phyloP scores from a whole-genome alignment of 352 stramenopile species.

The Globisporangium cederbergense region DNA sequence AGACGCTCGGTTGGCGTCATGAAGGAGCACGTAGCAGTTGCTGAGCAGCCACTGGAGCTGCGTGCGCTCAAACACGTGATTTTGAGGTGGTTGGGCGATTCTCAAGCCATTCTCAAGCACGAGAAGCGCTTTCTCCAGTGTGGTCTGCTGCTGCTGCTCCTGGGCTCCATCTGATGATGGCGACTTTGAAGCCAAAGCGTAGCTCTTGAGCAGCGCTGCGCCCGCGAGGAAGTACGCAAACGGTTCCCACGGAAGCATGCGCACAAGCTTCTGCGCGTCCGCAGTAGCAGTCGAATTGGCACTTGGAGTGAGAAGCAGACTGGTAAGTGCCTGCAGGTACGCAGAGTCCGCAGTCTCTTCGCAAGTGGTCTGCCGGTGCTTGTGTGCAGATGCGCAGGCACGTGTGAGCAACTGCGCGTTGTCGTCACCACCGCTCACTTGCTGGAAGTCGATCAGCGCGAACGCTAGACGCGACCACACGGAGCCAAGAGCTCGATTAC shows the following conservation, averaged over 20 bases:
- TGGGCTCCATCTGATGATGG: conserved; percentile 1
- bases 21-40: conserved; percentile 18
- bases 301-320: conserved; percentile 24
- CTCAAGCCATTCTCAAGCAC: conserved; percentile 41
- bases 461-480: conserved; percentile 30
- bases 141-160: conserved; percentile 7
- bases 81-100: conserved; percentile 13
- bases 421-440: neutral
- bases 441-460: conserved; percentile 34
- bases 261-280: conserved; percentile 51
- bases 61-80: conserved; percentile 19
- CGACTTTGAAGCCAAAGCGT: conserved; percentile 19
- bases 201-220: conserved; percentile 42
- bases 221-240: conserved; percentile 50
- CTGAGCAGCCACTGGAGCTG: conserved; percentile 48
- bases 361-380: neutral
- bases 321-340: conserved; percentile 25
- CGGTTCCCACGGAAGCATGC: conserved; percentile 54
- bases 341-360: conserved; percentile 29
- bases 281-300: conserved; percentile 10
- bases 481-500: conserved; percentile 18
- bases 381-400: neutral
- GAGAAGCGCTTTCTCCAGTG: conserved; percentile 16
- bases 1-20: conserved; percentile 17
- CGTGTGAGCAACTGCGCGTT: conserved; percentile 1